Base-by-base conservation (phyloP, 2,329 filamentous ascomycete species). In the Monosporascus ibericus region DNA sequence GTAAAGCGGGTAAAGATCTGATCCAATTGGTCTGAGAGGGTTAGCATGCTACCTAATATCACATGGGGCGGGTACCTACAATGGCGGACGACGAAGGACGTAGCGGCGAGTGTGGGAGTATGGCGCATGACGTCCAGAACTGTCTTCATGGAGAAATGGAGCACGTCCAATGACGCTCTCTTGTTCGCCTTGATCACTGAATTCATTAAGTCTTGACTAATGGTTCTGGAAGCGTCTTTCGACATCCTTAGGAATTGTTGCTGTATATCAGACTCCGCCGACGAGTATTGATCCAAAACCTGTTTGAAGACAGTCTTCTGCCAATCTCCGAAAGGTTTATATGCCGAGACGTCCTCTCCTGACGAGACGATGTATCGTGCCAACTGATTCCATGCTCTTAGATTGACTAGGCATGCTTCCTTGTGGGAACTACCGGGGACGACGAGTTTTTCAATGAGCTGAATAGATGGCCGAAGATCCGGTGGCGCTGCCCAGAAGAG, bases 401-500 rank as follows among this genome's bases (percentile, higher is more conserved):
- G 62, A 54, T 80, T 86, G 58, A 86, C 84, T 30, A 84, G 67
- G 59, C 81, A 86, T 3, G 84, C 84, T 63, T 85, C 81, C 58
- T 83, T 85, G 63, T 88, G 85, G 9, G 84, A 86, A 52, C 71
- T 80, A 20, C 74, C 76, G 0, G 83, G 80, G 18, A 71, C 65
- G 3, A 88, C 81, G 2, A 88, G 72, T 50, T 79, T 74, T 63
- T 85, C 79, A 11, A 87, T 75, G 20, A 81, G 70, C 51, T 76
- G 73, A 1, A 79, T 67, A 6, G 72, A 72, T 4, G 80, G 82
- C 7, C 83, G 75, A 48, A 81, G 61, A 3, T 78, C 75, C 2
- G 73, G 63, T 8, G 84, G 83, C 2, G 80, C 75, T 6, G 79
- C 80, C 82, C 83, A 88, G 63, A 81, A 87, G 5, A 88, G 71